These are phyloP conservation scores for Wickerhamomyces xylosicus DNA, from an alignment of 805 yeast genomes.

Conservation along the genomic window DNA sequence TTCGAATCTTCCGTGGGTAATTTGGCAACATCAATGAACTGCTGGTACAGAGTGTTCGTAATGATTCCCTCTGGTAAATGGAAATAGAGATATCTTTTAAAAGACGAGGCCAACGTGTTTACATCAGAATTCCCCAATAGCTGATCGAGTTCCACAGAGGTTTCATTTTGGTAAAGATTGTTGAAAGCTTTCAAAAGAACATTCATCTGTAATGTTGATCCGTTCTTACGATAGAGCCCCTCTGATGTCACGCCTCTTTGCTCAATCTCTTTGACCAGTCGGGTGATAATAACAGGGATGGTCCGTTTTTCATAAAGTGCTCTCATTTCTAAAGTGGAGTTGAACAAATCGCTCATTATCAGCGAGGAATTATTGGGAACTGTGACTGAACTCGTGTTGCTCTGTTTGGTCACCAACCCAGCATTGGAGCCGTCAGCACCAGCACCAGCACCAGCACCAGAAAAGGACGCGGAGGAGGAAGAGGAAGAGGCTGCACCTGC, in stretches of 20 bases:
- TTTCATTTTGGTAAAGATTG: constrained; percentile 17
- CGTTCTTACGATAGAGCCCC: constrained; percentile 88
- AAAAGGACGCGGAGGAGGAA: too few species aligned
- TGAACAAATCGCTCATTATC: constrained; percentile 18
- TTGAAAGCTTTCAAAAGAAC: constrained; percentile 23
- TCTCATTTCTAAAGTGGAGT: constrained; percentile 51
- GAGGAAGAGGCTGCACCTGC: constrained; percentile 20
- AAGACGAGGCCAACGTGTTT: constrained; percentile 75
- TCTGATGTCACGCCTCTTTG: constrained; percentile 63
- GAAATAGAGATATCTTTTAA: constrained; percentile 72
- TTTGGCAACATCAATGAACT: constrained; percentile 46
- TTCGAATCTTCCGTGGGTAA: constrained; percentile 14
- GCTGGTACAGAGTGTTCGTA: constrained; percentile 57
- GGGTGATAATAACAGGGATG: constrained; percentile 63
- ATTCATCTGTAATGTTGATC: constrained; percentile 26
- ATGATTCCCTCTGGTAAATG: constrained; percentile 80
- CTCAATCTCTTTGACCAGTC: constrained; percentile 74
- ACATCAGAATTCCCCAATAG: constrained; percentile 49
- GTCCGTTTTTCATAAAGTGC: constrained; percentile 47
- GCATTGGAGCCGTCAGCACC: neutral
- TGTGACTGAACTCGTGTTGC: neutral
- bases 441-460: neutral
- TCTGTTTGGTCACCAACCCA: neutral
- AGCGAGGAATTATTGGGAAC: neutral
- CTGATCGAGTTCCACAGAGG: constrained; percentile 24